Evolutionary conservation across 768 basidiomycete genomes (phyloP), one percentile per base, ranked within the genome.

Genomic region (Infundibulicybe gibba): DNA sequence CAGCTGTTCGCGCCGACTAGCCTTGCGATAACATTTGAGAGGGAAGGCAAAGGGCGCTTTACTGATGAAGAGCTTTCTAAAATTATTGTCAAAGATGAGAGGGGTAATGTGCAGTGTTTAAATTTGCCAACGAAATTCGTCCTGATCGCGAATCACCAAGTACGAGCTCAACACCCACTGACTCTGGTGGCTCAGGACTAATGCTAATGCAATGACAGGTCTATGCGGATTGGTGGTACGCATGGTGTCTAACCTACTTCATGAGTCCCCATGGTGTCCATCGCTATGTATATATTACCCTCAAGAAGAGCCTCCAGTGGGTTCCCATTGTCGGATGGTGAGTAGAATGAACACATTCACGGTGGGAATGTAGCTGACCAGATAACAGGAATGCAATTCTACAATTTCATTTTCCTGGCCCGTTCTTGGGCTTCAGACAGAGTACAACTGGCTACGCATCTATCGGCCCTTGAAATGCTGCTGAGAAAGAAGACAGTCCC

Each of bases 111-210:
- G 30, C 61, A 75, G 2, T 74, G 71, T 6, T 66, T 97, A 44
- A 77, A 82, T 47, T 64, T 97, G 14, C 91, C 93, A 1, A 78
- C 78, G 52, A 85, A 91, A 61, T 78, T 85, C 31, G 85, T 98
- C 19, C 66, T 93, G 51, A 90, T 94, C 56, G 81, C 90, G 12
- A 99, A 99, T 62, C 95, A 99, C 62, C 95, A 94, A 73, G 91
- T 92, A 49, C 40, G 72, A 47, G 15, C 14, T 46, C 16, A 39
- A 32, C 46, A 17, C 8, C 21, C 31, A 32, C 41, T 6, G n/a
- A n/a, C n/a, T n/a, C n/a, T n/a, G 31, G 31, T 15, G 10, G 25
- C 42, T 25, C 40, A 43, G 17, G 5, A 32, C 10, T 25, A 19
- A 33, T 32, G 15, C 38, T 40, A 33, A 15, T 16, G n/a, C 9